Base-by-base conservation (phyloP, 2,329 filamentous ascomycete genomes). In the Alternaria metachromatica region DNA sequence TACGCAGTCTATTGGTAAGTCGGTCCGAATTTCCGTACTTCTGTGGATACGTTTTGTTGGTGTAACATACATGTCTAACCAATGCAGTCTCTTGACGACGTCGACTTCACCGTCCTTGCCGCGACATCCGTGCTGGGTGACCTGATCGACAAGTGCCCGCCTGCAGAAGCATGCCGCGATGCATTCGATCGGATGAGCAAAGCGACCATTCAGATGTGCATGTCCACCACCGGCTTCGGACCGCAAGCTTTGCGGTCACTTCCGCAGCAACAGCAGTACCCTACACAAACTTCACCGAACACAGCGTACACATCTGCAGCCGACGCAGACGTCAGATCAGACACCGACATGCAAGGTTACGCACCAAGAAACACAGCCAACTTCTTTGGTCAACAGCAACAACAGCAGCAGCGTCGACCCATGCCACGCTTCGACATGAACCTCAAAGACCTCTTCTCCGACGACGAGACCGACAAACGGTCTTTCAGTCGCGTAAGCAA, bases 121-220 rank as follows among this genome's bases (percentile, higher is more conserved):
- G 95, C 94, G 21, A 97, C 93, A 53, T 97, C 95, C 2, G 94
- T 98, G 9, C 89, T 98, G 46, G 91, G 89, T 6, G 96, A 97
- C 76, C 86, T 98, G 66, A 94, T 96, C 69, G 92, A 96, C 70
- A 97, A 97, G 79, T 98, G 96, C 71, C 94, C 95, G 0, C 95
- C 95, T 0, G 95, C 95, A 30, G 94, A 97, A 84, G 93, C 94
- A 11, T 98, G 95, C 78, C 89, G 94, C 13, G 94, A 98, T 78
- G 94, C 96, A 1, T 97, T 98, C 77, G 93, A 97, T 72, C 89
- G 95, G 43, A 98, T 97, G 83, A 94, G 93, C 73, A 97, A 96
- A 82, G 94, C 94, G 10, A 98, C 95, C 0, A 92, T 98, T 54
- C 93, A 95, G 76, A 97, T 97, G 94, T 94, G 92, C 70, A 90